Evolutionary conservation across 768 basidiomycete genomes (phyloP).

Genomic region (Russula compacta): DNA sequence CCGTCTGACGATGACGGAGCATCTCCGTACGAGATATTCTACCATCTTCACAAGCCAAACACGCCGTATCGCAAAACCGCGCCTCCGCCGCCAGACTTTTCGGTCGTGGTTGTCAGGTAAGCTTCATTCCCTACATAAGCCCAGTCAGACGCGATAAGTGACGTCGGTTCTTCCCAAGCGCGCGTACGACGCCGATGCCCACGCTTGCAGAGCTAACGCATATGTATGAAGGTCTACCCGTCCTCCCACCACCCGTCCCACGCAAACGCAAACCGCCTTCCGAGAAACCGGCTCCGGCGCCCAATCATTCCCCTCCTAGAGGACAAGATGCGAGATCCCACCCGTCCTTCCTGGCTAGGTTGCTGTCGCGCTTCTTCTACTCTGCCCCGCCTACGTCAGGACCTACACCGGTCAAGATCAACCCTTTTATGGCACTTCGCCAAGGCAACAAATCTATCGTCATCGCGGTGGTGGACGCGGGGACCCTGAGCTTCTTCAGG

Average conservation of each 20-base stretch:
- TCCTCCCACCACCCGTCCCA: constrained; percentile 52
- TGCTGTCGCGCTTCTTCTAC: neutral
- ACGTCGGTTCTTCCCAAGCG: constrained; percentile 37
- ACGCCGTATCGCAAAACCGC: constrained; percentile 73
- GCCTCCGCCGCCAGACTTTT: constrained; percentile 77
- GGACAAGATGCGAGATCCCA: neutral
- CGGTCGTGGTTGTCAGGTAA: constrained; percentile 79
- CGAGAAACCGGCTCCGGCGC: neutral
- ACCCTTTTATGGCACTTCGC: constrained; percentile 77
- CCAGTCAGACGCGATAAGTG: neutral
- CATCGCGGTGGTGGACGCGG: constrained; percentile 82
- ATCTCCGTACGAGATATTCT: constrained; percentile 78
- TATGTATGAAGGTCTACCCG: constrained; percentile 62
- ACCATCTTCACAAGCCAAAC: constrained; percentile 84
- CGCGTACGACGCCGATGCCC: constrained; percentile 74
- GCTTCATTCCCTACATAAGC: constrained; percentile 22
- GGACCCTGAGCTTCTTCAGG: constrained; percentile 80
- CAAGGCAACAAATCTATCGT: constrained; percentile 76
- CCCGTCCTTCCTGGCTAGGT: neutral
- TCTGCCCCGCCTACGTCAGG: neutral
- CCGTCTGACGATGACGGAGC: constrained; percentile 11
- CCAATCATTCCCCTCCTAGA: neutral
- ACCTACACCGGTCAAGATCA: constrained; percentile 34
- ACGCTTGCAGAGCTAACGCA: constrained; percentile 65
- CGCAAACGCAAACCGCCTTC: constrained; percentile 27